A percentile compares a stretch with the other conserved stretches of the same genome.
These are phyloP conservation scores for Corymbia maculata DNA, from an alignment of 345 rosid genomes.

Conservation along the genomic window DNA sequence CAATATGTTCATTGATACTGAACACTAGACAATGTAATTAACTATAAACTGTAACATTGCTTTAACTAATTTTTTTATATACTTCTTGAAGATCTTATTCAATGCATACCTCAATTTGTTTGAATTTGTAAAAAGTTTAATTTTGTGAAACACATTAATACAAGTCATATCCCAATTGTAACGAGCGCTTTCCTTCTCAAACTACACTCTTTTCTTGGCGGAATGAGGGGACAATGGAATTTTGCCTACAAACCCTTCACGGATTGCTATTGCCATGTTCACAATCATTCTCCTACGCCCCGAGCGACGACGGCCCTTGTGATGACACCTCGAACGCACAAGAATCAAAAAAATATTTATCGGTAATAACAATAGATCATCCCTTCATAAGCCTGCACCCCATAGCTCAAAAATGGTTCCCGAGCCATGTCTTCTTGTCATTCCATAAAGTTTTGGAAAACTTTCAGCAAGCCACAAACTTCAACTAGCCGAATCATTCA, in stretches of 20 bases:
- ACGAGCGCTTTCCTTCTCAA: not conserved
- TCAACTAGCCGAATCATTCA: not conserved
- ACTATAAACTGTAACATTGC: not conserved
- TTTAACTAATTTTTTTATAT: not conserved
- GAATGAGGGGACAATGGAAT: not conserved
- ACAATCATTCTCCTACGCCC: not conserved
- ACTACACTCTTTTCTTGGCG: not conserved
- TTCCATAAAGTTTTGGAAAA: not conserved
- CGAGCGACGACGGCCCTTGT: not conserved
- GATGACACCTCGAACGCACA: not conserved
- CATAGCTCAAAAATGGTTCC: not conserved
- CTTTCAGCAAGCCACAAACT: not conserved
- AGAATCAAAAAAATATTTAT: not conserved
- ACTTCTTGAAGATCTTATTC: not conserved
- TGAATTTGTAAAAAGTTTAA: not conserved
- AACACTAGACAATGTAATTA: not conserved
- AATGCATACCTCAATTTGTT: not conserved
- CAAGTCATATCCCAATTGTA: not conserved
- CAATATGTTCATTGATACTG: not conserved
- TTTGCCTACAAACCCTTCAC: not conserved
- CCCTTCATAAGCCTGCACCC: not conserved
- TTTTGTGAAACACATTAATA: not conserved
- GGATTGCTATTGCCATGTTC: not conserved
- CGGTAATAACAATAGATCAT: not conserved
- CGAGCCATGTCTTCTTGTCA: not conserved